phyloP scores from a whole-genome alignment of 75 land plant genomes.

The Cunninghamia lanceolata region DNA sequence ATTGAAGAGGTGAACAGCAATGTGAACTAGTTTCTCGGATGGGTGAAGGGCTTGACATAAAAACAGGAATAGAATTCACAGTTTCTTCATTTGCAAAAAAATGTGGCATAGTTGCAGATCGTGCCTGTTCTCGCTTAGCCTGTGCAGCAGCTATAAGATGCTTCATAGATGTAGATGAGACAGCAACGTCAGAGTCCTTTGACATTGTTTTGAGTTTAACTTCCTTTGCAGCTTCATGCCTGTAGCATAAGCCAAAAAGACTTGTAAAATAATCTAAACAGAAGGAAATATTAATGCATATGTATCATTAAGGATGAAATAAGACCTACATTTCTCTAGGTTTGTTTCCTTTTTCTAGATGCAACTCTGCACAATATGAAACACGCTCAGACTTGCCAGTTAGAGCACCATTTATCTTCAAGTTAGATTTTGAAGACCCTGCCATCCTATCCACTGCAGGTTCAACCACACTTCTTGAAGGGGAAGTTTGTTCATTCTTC shows the following conservation, averaged over 20 bases:
- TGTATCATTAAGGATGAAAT: neutral
- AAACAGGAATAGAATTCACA: slow-evolving; percentile 22
- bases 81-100: slow-evolving; percentile 16
- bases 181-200: slow-evolving; percentile 20
- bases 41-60: slow-evolving; percentile 35
- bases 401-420: slow-evolving; percentile 4
- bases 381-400: slow-evolving; percentile 13
- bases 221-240: slow-evolving; percentile 44
- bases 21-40: slow-evolving; percentile 41
- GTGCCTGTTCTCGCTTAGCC: slow-evolving; percentile 61
- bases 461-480: neutral
- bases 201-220: slow-evolving; percentile 20
- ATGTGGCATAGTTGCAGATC: slow-evolving; percentile 20
- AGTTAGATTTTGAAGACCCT: slow-evolving; percentile 24
- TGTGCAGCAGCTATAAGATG: slow-evolving; percentile 83
- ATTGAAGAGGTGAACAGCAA: slow-evolving; percentile 27
- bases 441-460: slow-evolving; percentile 13
- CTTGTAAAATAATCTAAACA: neutral
- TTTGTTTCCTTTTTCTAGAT: slow-evolving; percentile 13
- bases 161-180: slow-evolving; percentile 58
- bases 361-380: neutral
- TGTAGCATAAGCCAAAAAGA: slow-evolving; percentile 20
- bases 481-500: slow-evolving; percentile 4
- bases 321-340: slow-evolving; percentile 21
- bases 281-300: neutral